Conservation (phyloP, 805 yeast species). For the Cyberlindnera japonica region DNA sequence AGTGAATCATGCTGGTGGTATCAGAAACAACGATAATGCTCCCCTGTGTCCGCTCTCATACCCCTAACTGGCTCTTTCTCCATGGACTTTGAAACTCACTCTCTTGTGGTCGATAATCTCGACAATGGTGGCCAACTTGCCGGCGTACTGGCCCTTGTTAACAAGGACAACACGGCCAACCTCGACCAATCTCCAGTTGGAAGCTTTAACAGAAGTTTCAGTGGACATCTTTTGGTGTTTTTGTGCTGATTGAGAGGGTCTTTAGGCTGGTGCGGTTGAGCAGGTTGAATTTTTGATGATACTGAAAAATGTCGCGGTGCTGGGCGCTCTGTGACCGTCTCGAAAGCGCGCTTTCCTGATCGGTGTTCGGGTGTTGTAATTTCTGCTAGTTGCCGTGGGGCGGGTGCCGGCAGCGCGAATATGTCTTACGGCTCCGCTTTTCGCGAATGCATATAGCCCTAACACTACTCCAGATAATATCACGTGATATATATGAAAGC, state of each 20-base stretch:
- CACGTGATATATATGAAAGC: too few relatives aligned
- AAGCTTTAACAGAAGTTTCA: conserved; percentile 81
- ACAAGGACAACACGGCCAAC: conserved; percentile 98
- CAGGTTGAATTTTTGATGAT: conserved; percentile 10
- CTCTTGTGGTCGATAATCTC: conserved; percentile 99
- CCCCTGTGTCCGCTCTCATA: too few relatives aligned
- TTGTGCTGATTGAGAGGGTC: background rate
- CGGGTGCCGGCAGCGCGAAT: too few relatives aligned
- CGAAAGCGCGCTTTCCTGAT: background rate
- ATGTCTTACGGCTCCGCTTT: too few relatives aligned
- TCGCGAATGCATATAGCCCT: too few relatives aligned
- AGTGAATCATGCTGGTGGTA: too few relatives aligned
- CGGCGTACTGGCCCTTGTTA: conserved; percentile 67
- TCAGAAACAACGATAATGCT: too few relatives aligned
- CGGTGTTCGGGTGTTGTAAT: conserved; percentile 1
- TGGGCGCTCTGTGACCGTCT: background rate
- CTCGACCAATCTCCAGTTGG: conserved; percentile 99
- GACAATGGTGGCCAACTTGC: conserved; percentile 93
- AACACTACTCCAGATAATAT: too few relatives aligned
- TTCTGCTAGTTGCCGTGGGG: too few relatives aligned
- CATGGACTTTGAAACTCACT: too few relatives aligned
- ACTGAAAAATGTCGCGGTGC: conserved; percentile 7
- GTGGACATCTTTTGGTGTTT: conserved; percentile 49
- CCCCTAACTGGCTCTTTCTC: too few relatives aligned
- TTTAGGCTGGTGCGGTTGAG: background rate